Evolutionary conservation across 306 rosid species (phyloP), one percentile per base, ranked within the genome.

Genomic region (Dryas drummondii): DNA sequence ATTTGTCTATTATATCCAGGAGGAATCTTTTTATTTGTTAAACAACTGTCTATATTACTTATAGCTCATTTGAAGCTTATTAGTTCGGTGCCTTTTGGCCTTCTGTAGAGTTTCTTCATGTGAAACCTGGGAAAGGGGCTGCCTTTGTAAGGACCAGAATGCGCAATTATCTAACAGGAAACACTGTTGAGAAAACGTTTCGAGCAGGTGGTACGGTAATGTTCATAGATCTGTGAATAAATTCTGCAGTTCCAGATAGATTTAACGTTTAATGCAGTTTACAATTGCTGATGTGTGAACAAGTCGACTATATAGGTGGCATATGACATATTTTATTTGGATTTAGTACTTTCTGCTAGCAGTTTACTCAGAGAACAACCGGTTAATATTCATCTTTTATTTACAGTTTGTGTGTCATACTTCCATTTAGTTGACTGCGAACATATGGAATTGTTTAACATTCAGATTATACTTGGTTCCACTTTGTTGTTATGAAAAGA

Each of bases 71-170:
- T 8, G 62, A 61, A 47, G 66, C 64, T 77, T 56, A 9, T 44
- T 41, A 51, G 9, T 70, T 60, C 37, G 48, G 26, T 78, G 19
- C 13, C 40, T 19, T 26, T 71, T 79, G 80, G 61, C 60, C 7
- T 76, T 56, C 22, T 74, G 56, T 73, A 94, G 98, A 94, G 87
- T 94, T 94, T 86, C 97, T 94, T 70, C 98, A 94, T 17, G 97
- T 94, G 9, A 94, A 94, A 82, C 99, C 99, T 51, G 99, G 97
- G 42, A 94, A 91, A 81, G 99, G 97, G 42, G 97, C 99, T 12
- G 99, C 99, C 19, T 94, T 94, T 78, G 97, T 92, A 53, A 87
- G 99, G 91, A 94, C 99, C 82, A 94, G 89, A 75, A 76, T 94
- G 55, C 93, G 91, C 70, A 94, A 92, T 82, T 88, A 92, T 81